Conservation (phyloP, 352 stramenopile species). For the Phytophthora europaea region DNA sequence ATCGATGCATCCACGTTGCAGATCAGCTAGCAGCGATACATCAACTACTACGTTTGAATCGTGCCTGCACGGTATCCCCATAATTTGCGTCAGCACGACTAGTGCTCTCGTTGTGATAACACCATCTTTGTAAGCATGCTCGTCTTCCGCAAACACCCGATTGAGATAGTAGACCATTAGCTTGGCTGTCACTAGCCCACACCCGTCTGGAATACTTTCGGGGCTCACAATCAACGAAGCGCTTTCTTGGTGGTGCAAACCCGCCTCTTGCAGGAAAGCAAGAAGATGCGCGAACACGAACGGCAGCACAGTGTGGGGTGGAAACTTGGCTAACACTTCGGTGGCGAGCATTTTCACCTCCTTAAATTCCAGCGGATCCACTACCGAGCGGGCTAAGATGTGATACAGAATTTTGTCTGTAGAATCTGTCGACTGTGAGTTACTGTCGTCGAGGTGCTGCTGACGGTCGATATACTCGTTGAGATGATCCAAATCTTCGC, state of each 20-base stretch:
- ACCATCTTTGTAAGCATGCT: constrained; percentile 28
- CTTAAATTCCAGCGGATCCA: constrained; percentile 82
- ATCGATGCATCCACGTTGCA: constrained; percentile 80
- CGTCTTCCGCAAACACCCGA: constrained; percentile 60
- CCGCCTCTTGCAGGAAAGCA: constrained; percentile 53
- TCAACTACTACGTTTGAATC: constrained; percentile 19
- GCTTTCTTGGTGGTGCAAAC: background rate
- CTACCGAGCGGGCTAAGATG: constrained; percentile 45
- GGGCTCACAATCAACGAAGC: constrained; percentile 25
- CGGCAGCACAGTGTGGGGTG: constrained; percentile 40
- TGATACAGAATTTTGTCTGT: constrained; percentile 44
- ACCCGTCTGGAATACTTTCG: constrained; percentile 36
- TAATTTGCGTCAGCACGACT: constrained; percentile 54
- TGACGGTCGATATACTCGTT: constrained; percentile 38
- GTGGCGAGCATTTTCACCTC: constrained; percentile 79
- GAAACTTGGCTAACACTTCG: constrained; percentile 66
- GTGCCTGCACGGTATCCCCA: constrained; percentile 50
- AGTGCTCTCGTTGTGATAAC: constrained; percentile 37
- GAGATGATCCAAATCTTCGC: constrained; percentile 46
- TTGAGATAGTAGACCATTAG: constrained; percentile 86
- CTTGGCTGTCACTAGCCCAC: constrained; percentile 68
- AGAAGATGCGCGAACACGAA: constrained; percentile 52
- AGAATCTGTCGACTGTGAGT: background rate
- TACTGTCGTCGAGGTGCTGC: background rate
- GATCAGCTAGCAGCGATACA: constrained; percentile 56